Base-by-base conservation (phyloP, 2,329 filamentous ascomycete genomes). In the Coniochaeta sp. region DNA sequence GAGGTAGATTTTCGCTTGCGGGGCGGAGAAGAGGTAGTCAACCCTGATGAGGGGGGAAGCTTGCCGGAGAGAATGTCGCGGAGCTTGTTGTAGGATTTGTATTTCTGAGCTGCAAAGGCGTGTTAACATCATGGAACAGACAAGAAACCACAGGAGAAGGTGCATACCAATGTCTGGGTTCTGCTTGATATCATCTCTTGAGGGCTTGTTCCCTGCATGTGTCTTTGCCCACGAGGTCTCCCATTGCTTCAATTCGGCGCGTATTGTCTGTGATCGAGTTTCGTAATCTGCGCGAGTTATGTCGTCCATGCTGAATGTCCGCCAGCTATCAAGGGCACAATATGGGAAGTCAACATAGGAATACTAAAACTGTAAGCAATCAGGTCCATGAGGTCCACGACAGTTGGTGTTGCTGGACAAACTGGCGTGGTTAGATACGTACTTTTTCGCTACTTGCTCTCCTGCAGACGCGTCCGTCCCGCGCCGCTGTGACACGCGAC, bases 101-200 rank as follows among this genome's bases (percentile, higher is more conserved):
- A 93, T 69, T 91, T 92, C 55, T 78, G 79, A 40, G 86, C 88
- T 89, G 65, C 43, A 33, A 26, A 38, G 61, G 57, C 22, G 5
- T 55, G 40, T 43, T 43, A 31, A 19, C 31, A 17, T 5, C n/a
- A 19, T 52, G 22, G 6, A 3, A 12, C 22, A 47, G 3, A n/a
- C 4, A 40, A 26, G 5, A 6, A 22, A 34, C 17, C 5, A 31
- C 28, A 31, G 8, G 22, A 52, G 3, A 2, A 56, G 12, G 5
- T 16, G 26, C 77, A 36, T 81, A 91, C 89, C 87, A 67, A 93
- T 91, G 0, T 82, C 81, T 7, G 83, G 80, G 67, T 90, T 86
- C 58, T 81, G 79, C 74, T 91, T 92, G 77, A 93, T 92, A 68
- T 91, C 89, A n/a, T 86, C 82, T 61, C 89, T 82, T 57, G 81